phyloP scores from a whole-genome alignment of 140 eudicot species.

The Stevia rebaudiana region DNA sequence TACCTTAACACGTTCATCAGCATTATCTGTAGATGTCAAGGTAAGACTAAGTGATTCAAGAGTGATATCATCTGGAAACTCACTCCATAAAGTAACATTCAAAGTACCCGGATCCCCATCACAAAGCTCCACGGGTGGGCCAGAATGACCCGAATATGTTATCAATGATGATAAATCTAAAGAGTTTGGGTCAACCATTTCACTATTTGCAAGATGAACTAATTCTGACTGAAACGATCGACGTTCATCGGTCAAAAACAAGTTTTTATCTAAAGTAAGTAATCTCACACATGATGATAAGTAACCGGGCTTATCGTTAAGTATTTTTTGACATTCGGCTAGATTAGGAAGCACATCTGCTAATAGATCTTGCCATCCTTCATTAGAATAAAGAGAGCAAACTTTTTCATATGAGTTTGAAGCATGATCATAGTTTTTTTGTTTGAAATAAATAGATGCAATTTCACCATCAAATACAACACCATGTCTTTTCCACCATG shows the following conservation, averaged over 20 bases:
- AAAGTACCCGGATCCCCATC: conserved; percentile 91
- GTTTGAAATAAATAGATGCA: conserved; percentile 70
- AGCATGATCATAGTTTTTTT: conserved; percentile 70
- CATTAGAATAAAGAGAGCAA: conserved; percentile 92
- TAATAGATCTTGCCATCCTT: conserved; percentile 90
- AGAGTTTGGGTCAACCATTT: conserved; percentile 86
- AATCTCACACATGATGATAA: conserved; percentile 86
- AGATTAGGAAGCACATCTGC: conserved; percentile 95
- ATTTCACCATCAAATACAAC: conserved; percentile 97
- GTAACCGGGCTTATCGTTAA: conserved; percentile 89
- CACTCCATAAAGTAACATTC: conserved; percentile 82
- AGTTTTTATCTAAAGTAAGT: conserved; percentile 75
- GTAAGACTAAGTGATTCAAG: conserved; percentile 87
- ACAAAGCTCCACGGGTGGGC: conserved; percentile 81
- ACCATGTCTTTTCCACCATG: conserved; percentile 99
- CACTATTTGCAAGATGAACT: conserved; percentile 78
- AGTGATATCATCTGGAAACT: conserved; percentile 86
- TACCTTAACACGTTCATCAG: conserved; percentile 96
- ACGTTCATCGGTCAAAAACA: conserved; percentile 71
- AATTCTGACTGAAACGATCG: conserved; percentile 88
- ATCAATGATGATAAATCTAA: conserved; percentile 84
- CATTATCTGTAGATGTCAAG: conserved; percentile 63
- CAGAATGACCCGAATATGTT: conserved; percentile 75
- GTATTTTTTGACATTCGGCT: conserved; percentile 89
- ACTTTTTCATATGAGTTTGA: conserved; percentile 81